phyloP scores from a whole-genome alignment of 2,329 filamentous ascomycete species.

The Apiospora saccharicola region DNA sequence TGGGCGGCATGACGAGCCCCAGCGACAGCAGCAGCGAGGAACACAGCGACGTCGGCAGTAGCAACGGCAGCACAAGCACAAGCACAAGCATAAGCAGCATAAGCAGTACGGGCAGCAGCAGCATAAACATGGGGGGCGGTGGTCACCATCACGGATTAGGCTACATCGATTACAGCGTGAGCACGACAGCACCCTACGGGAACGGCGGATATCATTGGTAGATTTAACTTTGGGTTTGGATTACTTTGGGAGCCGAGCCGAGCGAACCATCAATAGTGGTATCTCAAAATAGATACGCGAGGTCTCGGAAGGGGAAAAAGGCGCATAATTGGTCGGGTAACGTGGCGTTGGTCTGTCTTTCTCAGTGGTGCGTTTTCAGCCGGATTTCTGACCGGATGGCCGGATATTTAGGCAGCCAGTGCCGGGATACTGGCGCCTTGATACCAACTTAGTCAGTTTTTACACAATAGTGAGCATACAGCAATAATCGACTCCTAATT shows the following conservation, averaged over 20 bases:
- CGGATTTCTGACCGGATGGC: conserved; percentile 6
- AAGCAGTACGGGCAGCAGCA: not conserved
- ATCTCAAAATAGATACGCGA: conserved; percentile 16
- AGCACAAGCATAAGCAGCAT: not conserved
- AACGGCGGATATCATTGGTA: conserved; percentile 12
- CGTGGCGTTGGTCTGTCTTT: conserved; percentile 17
- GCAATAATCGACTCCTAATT: conserved; percentile 1
- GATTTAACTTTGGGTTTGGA: not conserved
- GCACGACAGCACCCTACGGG: not conserved
- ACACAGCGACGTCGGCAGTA: not conserved
- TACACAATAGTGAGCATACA: conserved; percentile 5
- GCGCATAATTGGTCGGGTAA: conserved; percentile 17
- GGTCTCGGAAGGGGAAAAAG: not conserved
- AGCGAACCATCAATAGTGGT: not conserved
- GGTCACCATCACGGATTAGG: not conserved
- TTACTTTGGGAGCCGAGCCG: not conserved
- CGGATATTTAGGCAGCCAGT: conserved; percentile 7
- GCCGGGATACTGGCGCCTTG: conserved; percentile 8
- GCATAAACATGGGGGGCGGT: not conserved
- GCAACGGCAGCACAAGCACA: not conserved
- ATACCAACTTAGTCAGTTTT: not conserved
- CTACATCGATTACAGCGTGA: not conserved
- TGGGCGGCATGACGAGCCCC: not conserved
- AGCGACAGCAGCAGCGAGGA: conserved; percentile 1
- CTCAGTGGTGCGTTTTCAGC: conserved; percentile 14